phyloP scores from a whole-genome alignment of 2,329 filamentous ascomycete genomes.

The Daldinia sp. region DNA sequence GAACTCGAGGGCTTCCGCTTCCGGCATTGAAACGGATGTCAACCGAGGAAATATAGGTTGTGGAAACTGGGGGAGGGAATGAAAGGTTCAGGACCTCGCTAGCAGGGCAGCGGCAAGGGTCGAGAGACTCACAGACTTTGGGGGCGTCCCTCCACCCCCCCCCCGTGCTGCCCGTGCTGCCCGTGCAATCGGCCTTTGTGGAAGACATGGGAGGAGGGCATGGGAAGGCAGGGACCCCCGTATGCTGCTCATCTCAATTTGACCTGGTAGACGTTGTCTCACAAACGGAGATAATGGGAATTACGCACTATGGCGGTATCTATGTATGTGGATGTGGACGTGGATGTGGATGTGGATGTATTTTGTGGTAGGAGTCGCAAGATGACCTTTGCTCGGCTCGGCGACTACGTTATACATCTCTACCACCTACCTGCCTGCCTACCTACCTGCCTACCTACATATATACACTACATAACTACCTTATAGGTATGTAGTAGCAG shows the following conservation, averaged over 20 bases:
- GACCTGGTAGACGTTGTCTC: conserved; percentile 42
- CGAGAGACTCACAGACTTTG: conserved; percentile 38
- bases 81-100: conserved; percentile 10
- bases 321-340: neutral
- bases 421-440: neutral
- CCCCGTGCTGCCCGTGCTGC: no score
- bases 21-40: conserved; percentile 42
- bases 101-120: neutral
- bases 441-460: no score
- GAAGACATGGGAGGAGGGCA: conserved; percentile 8
- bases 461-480: no score
- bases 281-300: conserved; percentile 46
- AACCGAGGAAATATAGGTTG: conserved; percentile 38
- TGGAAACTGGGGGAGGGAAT: conserved; percentile 37
- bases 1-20: conserved; percentile 41
- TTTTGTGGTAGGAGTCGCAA: conserved; percentile 9
- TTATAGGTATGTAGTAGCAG: no score
- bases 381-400: conserved; percentile 41
- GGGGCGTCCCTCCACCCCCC: conserved; percentile 25
- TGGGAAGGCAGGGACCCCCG: conserved; percentile 38
- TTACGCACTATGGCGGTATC: conserved; percentile 30
- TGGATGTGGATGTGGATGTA: no score
- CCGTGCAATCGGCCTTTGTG: conserved; percentile 39
- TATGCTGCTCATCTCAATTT: conserved; percentile 46
- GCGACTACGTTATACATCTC: conserved; percentile 35